Conservation (phyloP, 2,329 filamentous ascomycete species). For the Colletotrichum lini region DNA sequence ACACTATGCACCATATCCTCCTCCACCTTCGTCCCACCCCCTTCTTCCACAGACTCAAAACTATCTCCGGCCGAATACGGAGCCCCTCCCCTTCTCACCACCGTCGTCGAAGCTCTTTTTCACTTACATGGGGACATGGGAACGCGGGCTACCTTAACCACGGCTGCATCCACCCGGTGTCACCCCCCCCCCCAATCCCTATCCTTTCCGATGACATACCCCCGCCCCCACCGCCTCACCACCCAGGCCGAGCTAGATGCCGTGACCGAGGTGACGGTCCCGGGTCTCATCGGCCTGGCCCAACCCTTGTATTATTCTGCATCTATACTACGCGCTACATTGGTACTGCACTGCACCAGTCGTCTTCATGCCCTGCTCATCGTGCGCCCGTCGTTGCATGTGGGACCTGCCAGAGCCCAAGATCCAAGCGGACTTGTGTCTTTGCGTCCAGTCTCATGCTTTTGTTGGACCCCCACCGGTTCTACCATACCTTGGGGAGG, state of each 20-base stretch:
- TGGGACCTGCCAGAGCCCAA: constrained; percentile 32
- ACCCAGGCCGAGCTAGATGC: constrained; percentile 33
- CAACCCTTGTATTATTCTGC: constrained; percentile 13
- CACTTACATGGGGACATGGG: constrained; percentile 33
- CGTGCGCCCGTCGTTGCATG: constrained; percentile 31
- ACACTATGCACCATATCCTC: not conserved
- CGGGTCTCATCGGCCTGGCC: constrained; percentile 29
- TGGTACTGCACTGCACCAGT: constrained; percentile 12
- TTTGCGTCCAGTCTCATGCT: constrained; percentile 30
- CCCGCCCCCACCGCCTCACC: constrained; percentile 34
- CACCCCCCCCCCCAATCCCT: constrained; percentile 33
- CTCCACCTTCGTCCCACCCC: not conserved
- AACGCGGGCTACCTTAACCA: constrained; percentile 30
- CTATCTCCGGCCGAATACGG: constrained; percentile 12
- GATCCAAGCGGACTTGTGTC: constrained; percentile 27
- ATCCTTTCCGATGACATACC: constrained; percentile 41
- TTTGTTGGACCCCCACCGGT: constrained; percentile 42
- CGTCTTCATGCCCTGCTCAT: constrained; percentile 27
- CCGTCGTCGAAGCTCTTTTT: constrained; percentile 16
- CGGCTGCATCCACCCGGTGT: constrained; percentile 14
- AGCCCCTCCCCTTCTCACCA: not conserved
- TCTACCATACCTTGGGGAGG: constrained; percentile 20
- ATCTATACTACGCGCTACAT: constrained; percentile 1
- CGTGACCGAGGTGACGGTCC: constrained; percentile 35
- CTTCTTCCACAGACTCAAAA: constrained; percentile 4